Conservation (phyloP, 2,329 filamentous ascomycete species). For the Pseudocercospora macadamiae region DNA sequence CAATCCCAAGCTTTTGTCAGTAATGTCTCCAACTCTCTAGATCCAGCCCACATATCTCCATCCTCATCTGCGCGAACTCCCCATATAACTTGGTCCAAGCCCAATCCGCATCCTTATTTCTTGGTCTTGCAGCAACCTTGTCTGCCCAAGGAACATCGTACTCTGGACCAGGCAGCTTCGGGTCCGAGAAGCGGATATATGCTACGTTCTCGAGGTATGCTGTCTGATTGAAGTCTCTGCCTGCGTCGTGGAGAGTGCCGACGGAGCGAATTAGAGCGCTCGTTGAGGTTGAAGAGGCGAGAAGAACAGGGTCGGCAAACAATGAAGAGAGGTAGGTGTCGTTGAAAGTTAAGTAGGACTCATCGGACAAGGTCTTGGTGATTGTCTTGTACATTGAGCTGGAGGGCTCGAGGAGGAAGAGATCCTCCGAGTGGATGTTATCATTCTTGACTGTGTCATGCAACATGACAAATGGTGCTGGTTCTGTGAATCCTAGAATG, state of each 20-base stretch:
- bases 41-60: slow-evolving; percentile 58
- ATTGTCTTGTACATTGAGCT: slow-evolving; percentile 24
- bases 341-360: slow-evolving; percentile 20
- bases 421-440: slow-evolving; percentile 37
- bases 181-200: slow-evolving; percentile 52
- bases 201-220: slow-evolving; percentile 47
- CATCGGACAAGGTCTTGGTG: slow-evolving; percentile 17
- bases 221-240: slow-evolving; percentile 48
- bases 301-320: slow-evolving; percentile 33
- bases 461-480: slow-evolving; percentile 35
- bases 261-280: slow-evolving; percentile 36
- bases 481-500: slow-evolving; percentile 37
- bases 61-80: slow-evolving; percentile 52
- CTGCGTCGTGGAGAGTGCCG: slow-evolving; percentile 34
- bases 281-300: slow-evolving; percentile 30
- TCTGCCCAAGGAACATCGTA: slow-evolving; percentile 52
- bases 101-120: slow-evolving; percentile 50
- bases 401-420: slow-evolving; percentile 38
- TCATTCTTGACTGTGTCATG: slow-evolving; percentile 32
- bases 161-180: slow-evolving; percentile 54
- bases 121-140: slow-evolving; percentile 46
- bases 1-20: too few species aligned
- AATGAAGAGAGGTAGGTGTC: slow-evolving; percentile 37
- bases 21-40: slow-evolving; percentile 47
- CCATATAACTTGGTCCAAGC: slow-evolving; percentile 56